A percentile compares a stretch with the other conserved stretches of the same genome.
These are phyloP conservation scores for Ogataea angusta DNA, from an alignment of 805 yeast species.

Conservation along the genomic window DNA sequence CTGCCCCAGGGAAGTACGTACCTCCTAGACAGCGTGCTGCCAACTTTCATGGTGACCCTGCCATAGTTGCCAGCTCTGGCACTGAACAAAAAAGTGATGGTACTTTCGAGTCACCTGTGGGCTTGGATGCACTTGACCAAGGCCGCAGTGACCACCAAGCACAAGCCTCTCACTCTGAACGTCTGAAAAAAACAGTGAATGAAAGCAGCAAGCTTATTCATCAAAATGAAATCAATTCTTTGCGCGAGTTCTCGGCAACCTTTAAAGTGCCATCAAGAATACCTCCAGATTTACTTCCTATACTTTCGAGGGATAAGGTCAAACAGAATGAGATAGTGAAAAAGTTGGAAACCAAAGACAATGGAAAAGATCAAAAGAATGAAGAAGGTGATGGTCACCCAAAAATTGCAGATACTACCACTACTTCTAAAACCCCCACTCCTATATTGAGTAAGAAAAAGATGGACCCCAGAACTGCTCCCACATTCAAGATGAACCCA, in stretches of 20 bases:
- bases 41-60: conserved; percentile 58
- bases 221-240: conserved; percentile 63
- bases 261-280: conserved; percentile 53
- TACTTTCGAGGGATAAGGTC: conserved; percentile 61
- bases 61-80: conserved; percentile 56
- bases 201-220: conserved; percentile 14
- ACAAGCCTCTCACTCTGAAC: too few relatives aligned
- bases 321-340: conserved; percentile 59
- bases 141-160: too few relatives aligned
- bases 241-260: conserved; percentile 75
- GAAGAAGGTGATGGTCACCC: too few relatives aligned
- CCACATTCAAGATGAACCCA: conserved; percentile 67
- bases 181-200: too few relatives aligned
- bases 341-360: conserved; percentile 16
- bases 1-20: conserved; percentile 42
- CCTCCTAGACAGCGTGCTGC: conserved; percentile 58
- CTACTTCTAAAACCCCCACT: conserved; percentile 7
- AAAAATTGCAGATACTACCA: background rate
- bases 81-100: conserved; percentile 11
- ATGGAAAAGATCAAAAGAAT: background rate
- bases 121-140: too few relatives aligned
- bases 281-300: conserved; percentile 68
- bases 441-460: conserved; percentile 38
- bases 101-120: background rate
- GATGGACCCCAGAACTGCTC: conserved; percentile 51